Base-by-base conservation (phyloP, 306 rosid species). In the Ziziphus jujuba region DNA sequence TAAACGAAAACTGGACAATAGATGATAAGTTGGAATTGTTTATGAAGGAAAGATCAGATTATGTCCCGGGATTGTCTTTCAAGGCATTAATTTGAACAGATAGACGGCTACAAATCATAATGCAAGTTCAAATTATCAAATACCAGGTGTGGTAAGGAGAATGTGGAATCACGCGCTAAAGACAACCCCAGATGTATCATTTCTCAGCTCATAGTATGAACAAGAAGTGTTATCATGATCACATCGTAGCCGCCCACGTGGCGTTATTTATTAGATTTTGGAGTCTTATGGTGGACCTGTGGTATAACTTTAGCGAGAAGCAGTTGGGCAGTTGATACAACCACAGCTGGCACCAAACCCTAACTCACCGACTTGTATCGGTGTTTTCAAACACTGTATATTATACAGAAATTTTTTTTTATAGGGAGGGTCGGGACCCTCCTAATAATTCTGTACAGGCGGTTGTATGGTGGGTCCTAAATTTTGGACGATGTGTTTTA, bases 301-400 rank as follows among this genome's bases (percentile, higher is more conserved):
- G 76, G 66, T 31, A 59, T 11, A 61, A 58, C 70, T 61, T 66
- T 69, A 22, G 72, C 38, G 53, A 57, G 80, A 78, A 78, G 86
- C 93, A 75, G 95, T 83, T 90, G 80, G 82, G 80, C 80, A 78
- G 95, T 82, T 87, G 77, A 72, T 67, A 25, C 38, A 16, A 55
- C 79, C 50, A 66, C 83, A 88, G 91, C 89, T 84, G 89, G 81
- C 82, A 59, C 8, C 73, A 69, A 66, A 82, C 67, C 75, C 63
- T 34, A 51, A 52, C 44, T 28, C 66, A 82, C 90, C 87, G 87
- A 85, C 87, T 79, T 62, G 17, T 35, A 11, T 31, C 22, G 14
- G 35, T 4, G 40, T n/a, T 22, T 70, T 23, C 40, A 50, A 51
- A 17, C n/a, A 5, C 6, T 34, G 17, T 8, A 55, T 17, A 10